Conservation (phyloP, 495 filamentous ascomycete species). For the Podospora conica region DNA sequence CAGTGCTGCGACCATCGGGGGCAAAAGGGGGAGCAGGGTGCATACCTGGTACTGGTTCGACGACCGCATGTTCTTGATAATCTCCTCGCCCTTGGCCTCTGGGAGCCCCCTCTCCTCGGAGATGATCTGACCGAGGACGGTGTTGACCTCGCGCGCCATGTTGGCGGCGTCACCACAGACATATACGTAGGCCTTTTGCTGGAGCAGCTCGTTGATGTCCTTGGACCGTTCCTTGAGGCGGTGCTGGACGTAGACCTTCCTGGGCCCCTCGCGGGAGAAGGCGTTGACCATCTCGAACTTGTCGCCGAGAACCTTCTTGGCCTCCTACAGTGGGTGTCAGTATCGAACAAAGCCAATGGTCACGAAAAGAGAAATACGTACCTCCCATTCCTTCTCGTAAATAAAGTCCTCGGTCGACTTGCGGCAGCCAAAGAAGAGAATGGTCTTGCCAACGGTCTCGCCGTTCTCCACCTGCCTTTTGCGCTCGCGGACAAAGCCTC, state of each 20-base stretch:
- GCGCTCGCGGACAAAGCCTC: slow-evolving; percentile 91
- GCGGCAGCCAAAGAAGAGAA: slow-evolving; percentile 94
- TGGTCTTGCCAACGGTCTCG: slow-evolving; percentile 77
- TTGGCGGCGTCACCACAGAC: slow-evolving; percentile 97
- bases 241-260: slow-evolving; percentile 98
- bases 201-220: slow-evolving; percentile 80
- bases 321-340: slow-evolving; percentile 51
- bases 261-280: slow-evolving; percentile 76
- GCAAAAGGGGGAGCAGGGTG: slow-evolving; percentile 3
- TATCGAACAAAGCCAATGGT: not conserved
- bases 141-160: slow-evolving; percentile 96
- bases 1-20: slow-evolving; percentile 12
- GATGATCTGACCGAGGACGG: slow-evolving; percentile 76
- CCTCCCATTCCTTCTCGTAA: slow-evolving; percentile 89
- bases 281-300: slow-evolving; percentile 83
- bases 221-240: slow-evolving; percentile 73
- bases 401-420: slow-evolving; percentile 81
- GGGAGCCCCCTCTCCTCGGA: slow-evolving; percentile 72
- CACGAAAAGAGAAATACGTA: slow-evolving; percentile 41
- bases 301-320: slow-evolving; percentile 74
- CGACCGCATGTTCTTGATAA: slow-evolving; percentile 91
- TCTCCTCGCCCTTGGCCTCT: slow-evolving; percentile 82
- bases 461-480: slow-evolving; percentile 73
- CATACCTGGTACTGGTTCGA: slow-evolving; percentile 89
- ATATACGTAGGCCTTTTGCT: slow-evolving; percentile 90